Conservation (phyloP, 768 basidiomycete genomes). For the Tylopilus sp. region DNA sequence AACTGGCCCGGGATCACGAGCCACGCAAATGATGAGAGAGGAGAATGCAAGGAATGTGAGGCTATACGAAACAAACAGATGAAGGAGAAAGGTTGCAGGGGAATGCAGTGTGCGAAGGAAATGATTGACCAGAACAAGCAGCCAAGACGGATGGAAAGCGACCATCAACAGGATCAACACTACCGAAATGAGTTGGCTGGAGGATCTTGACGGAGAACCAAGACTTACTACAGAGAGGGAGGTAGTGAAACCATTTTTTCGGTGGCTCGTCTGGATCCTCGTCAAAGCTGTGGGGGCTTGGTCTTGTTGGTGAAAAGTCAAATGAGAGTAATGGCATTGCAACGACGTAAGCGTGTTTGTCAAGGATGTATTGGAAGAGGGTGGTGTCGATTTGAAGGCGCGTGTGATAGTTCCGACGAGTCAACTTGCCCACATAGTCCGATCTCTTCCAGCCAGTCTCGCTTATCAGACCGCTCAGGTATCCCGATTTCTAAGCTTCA, state of each 20-base stretch:
- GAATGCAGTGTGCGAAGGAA: constrained; percentile 54
- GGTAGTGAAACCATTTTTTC: constrained; percentile 55
- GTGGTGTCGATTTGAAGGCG: neutral
- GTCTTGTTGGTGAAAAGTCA: constrained; percentile 15
- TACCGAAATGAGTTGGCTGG: constrained; percentile 19
- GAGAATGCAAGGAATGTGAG: constrained; percentile 68
- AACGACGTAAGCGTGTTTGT: neutral
- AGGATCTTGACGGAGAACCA: neutral
- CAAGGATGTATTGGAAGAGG: neutral
- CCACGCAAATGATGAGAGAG: constrained; percentile 69
- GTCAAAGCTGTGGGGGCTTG: constrained; percentile 12
- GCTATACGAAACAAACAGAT: constrained; percentile 58
- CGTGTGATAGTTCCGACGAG: too few species aligned
- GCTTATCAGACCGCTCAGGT: too few species aligned
- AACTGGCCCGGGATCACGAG: constrained; percentile 72
- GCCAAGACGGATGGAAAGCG: constrained; percentile 70
- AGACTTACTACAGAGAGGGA: constrained; percentile 53
- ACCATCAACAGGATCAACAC: constrained; percentile 56
- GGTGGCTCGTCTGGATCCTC: constrained; percentile 35
- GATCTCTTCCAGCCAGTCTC: too few species aligned
- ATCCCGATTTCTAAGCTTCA: too few species aligned
- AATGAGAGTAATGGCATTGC: constrained; percentile 32
- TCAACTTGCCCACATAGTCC: too few species aligned
- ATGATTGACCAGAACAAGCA: constrained; percentile 64
- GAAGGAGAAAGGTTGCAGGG: constrained; percentile 44